Conservation (phyloP, 23 red algal species). For the Cyanidium caldarium region DNA sequence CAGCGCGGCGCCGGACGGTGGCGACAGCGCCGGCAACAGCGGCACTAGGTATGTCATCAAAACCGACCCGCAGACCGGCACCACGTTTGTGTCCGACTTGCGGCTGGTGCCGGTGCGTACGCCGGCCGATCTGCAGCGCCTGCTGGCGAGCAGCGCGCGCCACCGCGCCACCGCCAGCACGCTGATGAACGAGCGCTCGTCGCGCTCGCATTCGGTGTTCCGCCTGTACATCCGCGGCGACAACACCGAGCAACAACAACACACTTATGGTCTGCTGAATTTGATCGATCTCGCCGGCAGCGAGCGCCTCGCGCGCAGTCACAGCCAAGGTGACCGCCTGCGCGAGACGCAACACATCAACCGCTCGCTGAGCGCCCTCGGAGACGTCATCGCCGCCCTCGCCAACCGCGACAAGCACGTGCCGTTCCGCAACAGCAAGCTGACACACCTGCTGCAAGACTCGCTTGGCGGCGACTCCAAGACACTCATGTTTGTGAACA, state of each 20-base stretch:
- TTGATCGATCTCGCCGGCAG: slow-evolving; percentile 92
- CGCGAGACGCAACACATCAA: slow-evolving; percentile 83
- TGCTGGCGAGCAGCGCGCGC: slow-evolving; percentile 32
- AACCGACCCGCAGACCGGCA: slow-evolving; percentile 3
- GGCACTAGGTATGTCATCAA: not conserved
- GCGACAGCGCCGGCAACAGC: not conserved
- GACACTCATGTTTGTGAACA: slow-evolving; percentile 99
- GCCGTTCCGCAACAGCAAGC: slow-evolving; percentile 81
- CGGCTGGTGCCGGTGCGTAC: slow-evolving; percentile 24
- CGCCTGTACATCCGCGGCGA: slow-evolving; percentile 59
- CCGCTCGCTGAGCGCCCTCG: slow-evolving; percentile 64
- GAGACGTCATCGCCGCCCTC: slow-evolving; percentile 50
- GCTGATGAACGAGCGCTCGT: slow-evolving; percentile 52
- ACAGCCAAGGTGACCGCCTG: slow-evolving; percentile 53
- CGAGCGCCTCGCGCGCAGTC: slow-evolving; percentile 47
- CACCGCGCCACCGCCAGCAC: slow-evolving; percentile 81
- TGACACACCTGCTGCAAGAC: slow-evolving; percentile 88
- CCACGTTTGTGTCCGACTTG: slow-evolving; percentile 37
- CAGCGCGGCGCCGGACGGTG: not conserved
- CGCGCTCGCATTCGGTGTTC: slow-evolving; percentile 84
- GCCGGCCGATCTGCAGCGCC: slow-evolving; percentile 28
- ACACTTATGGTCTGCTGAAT: slow-evolving; percentile 48
- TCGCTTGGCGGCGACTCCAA: slow-evolving; percentile 86
- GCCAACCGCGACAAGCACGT: slow-evolving; percentile 46
- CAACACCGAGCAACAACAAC: slow-evolving; percentile 29